Evolutionary conservation across 805 yeast species (phyloP).

Genomic region (Saccharomycopsis olivae): DNA sequence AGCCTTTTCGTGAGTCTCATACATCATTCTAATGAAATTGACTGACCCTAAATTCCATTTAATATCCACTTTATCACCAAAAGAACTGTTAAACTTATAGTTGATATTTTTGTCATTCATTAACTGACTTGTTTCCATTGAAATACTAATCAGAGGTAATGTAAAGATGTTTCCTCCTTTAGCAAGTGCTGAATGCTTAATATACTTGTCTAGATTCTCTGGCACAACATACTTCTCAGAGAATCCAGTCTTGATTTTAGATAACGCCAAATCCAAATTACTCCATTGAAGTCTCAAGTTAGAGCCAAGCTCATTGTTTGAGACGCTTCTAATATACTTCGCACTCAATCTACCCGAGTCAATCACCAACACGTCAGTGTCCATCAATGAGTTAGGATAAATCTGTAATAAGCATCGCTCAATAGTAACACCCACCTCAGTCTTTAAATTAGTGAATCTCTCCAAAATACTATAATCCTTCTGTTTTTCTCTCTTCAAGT

Average conservation of each 20-base stretch:
- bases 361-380: constrained; percentile 62
- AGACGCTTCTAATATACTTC: constrained; percentile 33
- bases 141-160: constrained; percentile 64
- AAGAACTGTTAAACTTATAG: constrained; percentile 57
- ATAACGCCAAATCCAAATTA: constrained; percentile 57
- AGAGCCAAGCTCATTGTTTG: constrained; percentile 27
- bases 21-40: constrained; percentile 85
- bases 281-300: constrained; percentile 50
- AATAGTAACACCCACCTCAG: constrained; percentile 54
- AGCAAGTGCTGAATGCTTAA: constrained; percentile 44
- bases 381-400: constrained; percentile 76
- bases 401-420: constrained; percentile 50
- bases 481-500: neutral
- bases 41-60: constrained; percentile 93
- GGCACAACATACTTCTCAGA: constrained; percentile 38
- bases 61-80: constrained; percentile 85
- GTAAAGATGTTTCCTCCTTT: constrained; percentile 72
- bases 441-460: constrained; percentile 33
- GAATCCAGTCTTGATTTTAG: constrained; percentile 41
- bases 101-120: constrained; percentile 44
- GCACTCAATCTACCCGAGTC: constrained; percentile 45
- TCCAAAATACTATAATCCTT: constrained; percentile 16
- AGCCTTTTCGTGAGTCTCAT: constrained; percentile 74
- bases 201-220: constrained; percentile 44
- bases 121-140: constrained; percentile 67